Base-by-base conservation (phyloP, 352 stramenopile genomes). In the Thalassiosira gravida region DNA sequence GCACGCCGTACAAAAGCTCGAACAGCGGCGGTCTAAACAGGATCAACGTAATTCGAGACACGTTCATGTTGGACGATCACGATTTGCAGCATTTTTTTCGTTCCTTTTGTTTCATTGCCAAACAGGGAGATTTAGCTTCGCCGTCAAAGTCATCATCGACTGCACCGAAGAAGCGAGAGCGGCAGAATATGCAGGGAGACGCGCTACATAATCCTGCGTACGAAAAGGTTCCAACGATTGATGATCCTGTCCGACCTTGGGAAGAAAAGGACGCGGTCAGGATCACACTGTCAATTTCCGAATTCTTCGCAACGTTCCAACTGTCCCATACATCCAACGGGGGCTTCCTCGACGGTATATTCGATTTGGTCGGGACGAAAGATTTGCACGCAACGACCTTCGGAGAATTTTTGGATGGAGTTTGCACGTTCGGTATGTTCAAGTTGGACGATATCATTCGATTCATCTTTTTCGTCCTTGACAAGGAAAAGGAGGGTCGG, bases 371-470 rank as follows among this genome's bases (percentile, higher is more conserved):
- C 11, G 75, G 63, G 8, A 76, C 49, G 11, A 67, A 70, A 52
- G 57, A 83, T 52, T 67, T 83, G 24, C 75, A 83, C 50, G 53
- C 68, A 16, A 79, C 75, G 61, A 62, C 46, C 14, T 83, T 59
- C 47, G 39, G 35, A 42, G 75, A 83, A 57, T 83, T 83, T 42
- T 53, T 83, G 1, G 62, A 75, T 22, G 67, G 50, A 7, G 42
- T 79, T 8, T 57, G 50, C 22, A 76, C 75, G 13, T 79, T 69
- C 57, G 53, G 44, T 7, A 66, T 79, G 24, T 79, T 83, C 50
- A 79, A 83, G 62, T 56, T 75, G n/a, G 63, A 78, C 16, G 75
- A 83, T 35, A 83, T 83, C 67, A 58, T 83, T 30, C 67, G 47
- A 37, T 79, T 83, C 27, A 39, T 83, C 11, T 83, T 83, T 49